Conservation (phyloP, 257 asterid genomes). For the Avicennia marina region DNA sequence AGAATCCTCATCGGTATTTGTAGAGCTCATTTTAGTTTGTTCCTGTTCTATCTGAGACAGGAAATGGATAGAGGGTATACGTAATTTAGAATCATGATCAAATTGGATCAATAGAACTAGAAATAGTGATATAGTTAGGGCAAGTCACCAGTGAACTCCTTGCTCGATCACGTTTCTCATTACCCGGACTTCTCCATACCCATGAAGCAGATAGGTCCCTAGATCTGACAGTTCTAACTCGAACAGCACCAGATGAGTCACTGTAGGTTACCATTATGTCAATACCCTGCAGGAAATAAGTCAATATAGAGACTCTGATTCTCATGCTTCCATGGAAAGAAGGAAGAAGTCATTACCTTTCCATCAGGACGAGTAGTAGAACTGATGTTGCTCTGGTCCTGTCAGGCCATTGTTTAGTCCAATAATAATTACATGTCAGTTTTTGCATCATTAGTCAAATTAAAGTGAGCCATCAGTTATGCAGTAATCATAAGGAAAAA, state of each 20-base stretch:
- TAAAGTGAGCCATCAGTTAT: constrained; percentile 7
- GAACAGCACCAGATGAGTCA: constrained; percentile 72
- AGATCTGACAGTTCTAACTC: constrained; percentile 57
- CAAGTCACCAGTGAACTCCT: constrained; percentile 44
- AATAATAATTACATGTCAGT: constrained; percentile 11
- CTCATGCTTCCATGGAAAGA: constrained; percentile 15
- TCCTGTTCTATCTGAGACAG: constrained; percentile 43
- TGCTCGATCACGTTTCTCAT: constrained; percentile 34
- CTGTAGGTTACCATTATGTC: constrained; percentile 74
- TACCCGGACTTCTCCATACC: constrained; percentile 77
- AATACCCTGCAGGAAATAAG: constrained; percentile 62
- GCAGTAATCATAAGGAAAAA: constrained; percentile 7
- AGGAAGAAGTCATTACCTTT: constrained; percentile 46
- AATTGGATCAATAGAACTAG: constrained; percentile 15
- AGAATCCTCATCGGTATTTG: constrained; percentile 25
- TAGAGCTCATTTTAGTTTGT: constrained; percentile 22
- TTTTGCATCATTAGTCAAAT: constrained; percentile 17
- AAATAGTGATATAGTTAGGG: constrained; percentile 14
- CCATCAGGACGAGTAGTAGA: constrained; percentile 39
- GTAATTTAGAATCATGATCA: constrained; percentile 16
- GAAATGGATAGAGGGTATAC: constrained; percentile 20
- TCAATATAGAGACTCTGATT: constrained; percentile 16
- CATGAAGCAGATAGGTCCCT: constrained; percentile 80
- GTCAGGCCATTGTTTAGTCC: constrained; percentile 31
- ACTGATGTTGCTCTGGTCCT: constrained; percentile 49